A percentile compares a stretch with the other conserved stretches of the same genome.
These are phyloP conservation scores for Marasmius sp. DNA, from an alignment of 1,284 basidiomycete genomes.

Conservation along the genomic window DNA sequence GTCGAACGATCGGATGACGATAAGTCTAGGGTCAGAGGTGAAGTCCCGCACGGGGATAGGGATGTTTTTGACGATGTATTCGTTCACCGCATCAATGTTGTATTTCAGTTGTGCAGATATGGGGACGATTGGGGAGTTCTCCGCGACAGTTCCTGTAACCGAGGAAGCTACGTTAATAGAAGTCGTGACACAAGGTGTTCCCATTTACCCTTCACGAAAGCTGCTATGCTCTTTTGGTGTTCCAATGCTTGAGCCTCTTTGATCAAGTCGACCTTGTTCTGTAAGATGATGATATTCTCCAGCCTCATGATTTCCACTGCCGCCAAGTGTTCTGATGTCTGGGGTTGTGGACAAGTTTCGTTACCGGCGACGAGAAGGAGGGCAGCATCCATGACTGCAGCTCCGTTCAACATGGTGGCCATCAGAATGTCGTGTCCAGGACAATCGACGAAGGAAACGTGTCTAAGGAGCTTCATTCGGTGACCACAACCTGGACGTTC, in stretches of 20 bases:
- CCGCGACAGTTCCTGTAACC: conserved; percentile 85
- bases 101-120: conserved; percentile 98
- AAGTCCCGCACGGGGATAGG: conserved; percentile 95
- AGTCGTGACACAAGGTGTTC: neutral
- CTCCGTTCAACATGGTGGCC: conserved; percentile 99
- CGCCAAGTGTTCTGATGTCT: conserved; percentile 97
- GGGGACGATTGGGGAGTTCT: conserved; percentile 95
- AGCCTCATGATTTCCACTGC: conserved; percentile 99
- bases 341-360: conserved; percentile 98
- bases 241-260: conserved; percentile 90
- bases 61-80: conserved; percentile 97
- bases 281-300: conserved; percentile 96
- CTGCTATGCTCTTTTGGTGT: conserved; percentile 90
- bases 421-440: conserved; percentile 96
- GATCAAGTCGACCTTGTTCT: conserved; percentile 97
- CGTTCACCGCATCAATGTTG: conserved; percentile 99
- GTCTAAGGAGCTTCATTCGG: conserved; percentile 88
- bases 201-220: conserved; percentile 86
- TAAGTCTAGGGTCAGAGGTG: conserved; percentile 86
- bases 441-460: conserved; percentile 97
- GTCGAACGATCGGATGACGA: conserved; percentile 99
- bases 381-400: conserved; percentile 99
- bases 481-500: conserved; percentile 91
- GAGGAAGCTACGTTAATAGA: neutral
- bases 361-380: conserved; percentile 94